Base-by-base conservation (phyloP, 2,329 filamentous ascomycete genomes). In the Coniochaeta sp. region DNA sequence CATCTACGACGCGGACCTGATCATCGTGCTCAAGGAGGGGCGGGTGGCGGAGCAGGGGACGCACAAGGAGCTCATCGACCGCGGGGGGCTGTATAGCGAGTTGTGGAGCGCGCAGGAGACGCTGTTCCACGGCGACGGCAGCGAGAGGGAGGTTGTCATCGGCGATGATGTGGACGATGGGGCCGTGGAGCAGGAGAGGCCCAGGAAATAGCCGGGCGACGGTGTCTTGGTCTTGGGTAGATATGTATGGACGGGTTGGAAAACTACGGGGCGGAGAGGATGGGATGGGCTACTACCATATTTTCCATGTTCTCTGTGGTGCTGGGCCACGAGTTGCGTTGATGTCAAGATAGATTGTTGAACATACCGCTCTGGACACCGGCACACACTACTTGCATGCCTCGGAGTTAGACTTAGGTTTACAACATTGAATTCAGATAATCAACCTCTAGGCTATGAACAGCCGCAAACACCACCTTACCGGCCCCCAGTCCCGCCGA, bases 1-100 rank as follows among this genome's bases (percentile, higher is more conserved):
- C 0, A 97, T 98, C 63, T 96, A 90, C 67, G 93, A 98, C 70
- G 90, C 90, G 34, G 90, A 98, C 73, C 77, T 93, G 69, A 98
- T 98, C 67, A 92, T 98, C 68, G 95, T 98, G 50, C 75, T 98
- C 58, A 89, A 87, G 71, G 89, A 91, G 64, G 93, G 93, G 0
- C 79, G 79, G 8, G 92, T 97, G n/a, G 91, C 87, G 1, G 93
- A 98, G 76, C 86, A 84, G 74, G 93, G 95, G 2, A 96, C 89
- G 26, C 93, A 98, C 72, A 82, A 88, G 61, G 84, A 95, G 70
- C 75, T 98, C 62, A 85, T 98, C 63, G 89, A 95, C 65, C 79
- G 76, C 17, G 88, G 84, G 12, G 91, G 91, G 0, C 79, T 97
- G 24, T 98, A 98, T 73, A 86, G 90, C 7, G 89, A 96, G 74